Evolutionary conservation across 2,329 filamentous ascomycete species (phyloP).

Genomic region (Ceratocystis cacaofunesta): DNA sequence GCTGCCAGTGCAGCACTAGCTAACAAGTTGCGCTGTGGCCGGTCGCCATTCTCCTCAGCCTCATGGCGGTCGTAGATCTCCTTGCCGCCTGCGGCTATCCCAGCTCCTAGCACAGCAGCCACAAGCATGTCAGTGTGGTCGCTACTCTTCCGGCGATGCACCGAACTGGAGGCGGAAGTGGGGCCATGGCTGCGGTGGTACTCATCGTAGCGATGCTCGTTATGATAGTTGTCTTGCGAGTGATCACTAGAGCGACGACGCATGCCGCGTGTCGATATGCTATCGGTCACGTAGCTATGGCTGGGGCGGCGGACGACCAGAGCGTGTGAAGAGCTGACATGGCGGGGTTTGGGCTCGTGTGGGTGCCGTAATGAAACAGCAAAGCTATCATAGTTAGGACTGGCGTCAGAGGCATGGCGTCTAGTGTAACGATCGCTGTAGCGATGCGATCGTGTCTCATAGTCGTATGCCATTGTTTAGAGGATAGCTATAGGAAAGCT

Average conservation of each 20-base stretch:
- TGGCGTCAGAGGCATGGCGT: background rate
- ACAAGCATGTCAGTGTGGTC: constrained; percentile 52
- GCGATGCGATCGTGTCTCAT: constrained; percentile 28
- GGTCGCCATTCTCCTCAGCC: constrained; percentile 33
- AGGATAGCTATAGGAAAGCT: background rate
- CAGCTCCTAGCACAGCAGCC: constrained; percentile 49
- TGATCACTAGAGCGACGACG: constrained; percentile 48
- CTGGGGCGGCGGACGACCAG: constrained; percentile 14
- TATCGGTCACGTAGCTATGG: background rate
- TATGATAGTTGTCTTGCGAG: constrained; percentile 40
- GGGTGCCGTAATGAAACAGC: constrained; percentile 8
- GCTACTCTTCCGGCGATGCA: constrained; percentile 34
- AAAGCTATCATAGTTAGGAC: constrained; percentile 3
- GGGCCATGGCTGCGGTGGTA: constrained; percentile 37
- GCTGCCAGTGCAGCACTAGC: constrained; percentile 47
- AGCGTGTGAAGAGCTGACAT: constrained; percentile 1
- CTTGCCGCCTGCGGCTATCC: constrained; percentile 49
- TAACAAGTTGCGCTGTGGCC: constrained; percentile 41
- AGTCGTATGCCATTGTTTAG: constrained; percentile 35
- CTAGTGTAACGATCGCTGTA: constrained; percentile 5
- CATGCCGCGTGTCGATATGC: constrained; percentile 28
- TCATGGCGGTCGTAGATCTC: constrained; percentile 50
- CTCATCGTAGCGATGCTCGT: constrained; percentile 31
- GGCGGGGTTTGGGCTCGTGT: background rate
- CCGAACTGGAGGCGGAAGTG: constrained; percentile 40